phyloP scores from a whole-genome alignment of 1,139 yeast species.

The Hyphopichia wangnamkhiaoensis region DNA sequence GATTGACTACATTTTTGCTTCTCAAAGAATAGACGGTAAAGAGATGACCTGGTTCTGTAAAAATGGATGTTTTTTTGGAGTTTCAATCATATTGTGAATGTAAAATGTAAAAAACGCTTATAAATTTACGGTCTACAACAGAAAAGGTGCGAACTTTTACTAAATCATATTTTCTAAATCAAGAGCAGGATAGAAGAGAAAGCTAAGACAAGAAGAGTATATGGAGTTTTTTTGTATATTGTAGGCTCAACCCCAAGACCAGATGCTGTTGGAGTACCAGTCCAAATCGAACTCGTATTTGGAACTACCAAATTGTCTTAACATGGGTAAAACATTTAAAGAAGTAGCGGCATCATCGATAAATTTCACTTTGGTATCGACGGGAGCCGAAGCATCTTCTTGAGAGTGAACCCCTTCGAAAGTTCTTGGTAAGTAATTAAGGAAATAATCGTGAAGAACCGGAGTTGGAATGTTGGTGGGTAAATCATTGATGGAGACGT shows the following conservation, averaged over 20 bases:
- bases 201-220: too few relatives aligned
- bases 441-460: slow-evolving; percentile 40
- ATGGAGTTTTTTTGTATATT: too few relatives aligned
- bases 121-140: too few relatives aligned
- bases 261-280: slow-evolving; percentile 37
- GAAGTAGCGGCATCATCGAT: slow-evolving; percentile 22
- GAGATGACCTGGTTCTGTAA: too few relatives aligned
- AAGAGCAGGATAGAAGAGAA: too few relatives aligned
- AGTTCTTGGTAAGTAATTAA: slow-evolving; percentile 32
- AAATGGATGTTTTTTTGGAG: too few relatives aligned
- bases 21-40: too few relatives aligned
- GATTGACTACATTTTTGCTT: too few relatives aligned
- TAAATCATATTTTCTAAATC: too few relatives aligned
- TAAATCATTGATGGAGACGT: slow-evolving; percentile 32
- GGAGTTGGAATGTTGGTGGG: slow-evolving; percentile 38
- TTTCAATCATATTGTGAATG: too few relatives aligned
- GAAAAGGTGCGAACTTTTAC: too few relatives aligned
- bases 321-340: slow-evolving; percentile 34
- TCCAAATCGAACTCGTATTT: slow-evolving; percentile 35
- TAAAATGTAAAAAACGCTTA: too few relatives aligned
- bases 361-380: slow-evolving; percentile 21
- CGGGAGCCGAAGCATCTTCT: slow-evolving; percentile 10
- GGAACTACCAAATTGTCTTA: slow-evolving; percentile 31
- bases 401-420: slow-evolving; percentile 13
- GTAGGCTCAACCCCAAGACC: slow-evolving; percentile 25